phyloP scores from a whole-genome alignment of 768 basidiomycete species.

The Termitomyces sp. region DNA sequence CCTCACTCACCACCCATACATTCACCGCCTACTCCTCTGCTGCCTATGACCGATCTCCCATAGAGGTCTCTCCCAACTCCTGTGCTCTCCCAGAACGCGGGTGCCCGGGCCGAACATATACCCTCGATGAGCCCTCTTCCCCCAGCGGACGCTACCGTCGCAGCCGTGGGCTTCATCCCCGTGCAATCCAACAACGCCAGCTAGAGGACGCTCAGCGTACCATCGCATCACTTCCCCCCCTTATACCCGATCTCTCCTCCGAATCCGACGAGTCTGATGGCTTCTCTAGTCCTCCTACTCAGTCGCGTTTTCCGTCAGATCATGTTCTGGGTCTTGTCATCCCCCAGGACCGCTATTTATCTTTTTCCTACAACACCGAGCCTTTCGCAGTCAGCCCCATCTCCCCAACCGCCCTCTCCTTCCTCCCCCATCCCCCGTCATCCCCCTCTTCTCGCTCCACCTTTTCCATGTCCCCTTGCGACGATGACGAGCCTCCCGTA shows the following conservation, averaged over 20 bases:
- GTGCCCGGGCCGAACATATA: slow-evolving; percentile 69
- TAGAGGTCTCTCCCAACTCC: slow-evolving; percentile 65
- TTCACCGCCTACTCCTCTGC: slow-evolving; percentile 52
- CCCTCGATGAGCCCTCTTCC: slow-evolving; percentile 33
- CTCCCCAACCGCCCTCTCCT: slow-evolving; percentile 24
- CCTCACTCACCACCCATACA: slow-evolving; percentile 42
- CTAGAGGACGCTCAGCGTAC: slow-evolving; percentile 11
- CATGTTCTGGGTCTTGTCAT: slow-evolving; percentile 26
- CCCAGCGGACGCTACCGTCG: slow-evolving; percentile 18
- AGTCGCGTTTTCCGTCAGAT: slow-evolving; percentile 9
- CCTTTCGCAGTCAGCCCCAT: slow-evolving; percentile 10
- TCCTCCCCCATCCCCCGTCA: slow-evolving; percentile 34
- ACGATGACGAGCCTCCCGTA: slow-evolving; percentile 8
- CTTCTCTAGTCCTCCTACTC: slow-evolving; percentile 34
- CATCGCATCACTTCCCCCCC: slow-evolving; percentile 32
- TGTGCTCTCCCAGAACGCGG: slow-evolving; percentile 80
- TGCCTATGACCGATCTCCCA: slow-evolving; percentile 78
- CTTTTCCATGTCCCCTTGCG: slow-evolving; percentile 11
- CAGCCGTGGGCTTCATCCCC: slow-evolving; percentile 44
- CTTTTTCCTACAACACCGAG: slow-evolving; percentile 12
- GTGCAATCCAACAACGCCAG: slow-evolving; percentile 17
- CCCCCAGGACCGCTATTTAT: slow-evolving; percentile 14
- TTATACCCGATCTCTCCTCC: slow-evolving; percentile 59
- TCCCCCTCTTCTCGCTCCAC: slow-evolving; percentile 18
- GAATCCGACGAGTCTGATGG: slow-evolving; percentile 67